Percentiles rank a stretch among this genome's conserved stretches.
Evolutionary conservation across 805 yeast species (phyloP).

Genomic region (Pachysolen tannophilus): DNA sequence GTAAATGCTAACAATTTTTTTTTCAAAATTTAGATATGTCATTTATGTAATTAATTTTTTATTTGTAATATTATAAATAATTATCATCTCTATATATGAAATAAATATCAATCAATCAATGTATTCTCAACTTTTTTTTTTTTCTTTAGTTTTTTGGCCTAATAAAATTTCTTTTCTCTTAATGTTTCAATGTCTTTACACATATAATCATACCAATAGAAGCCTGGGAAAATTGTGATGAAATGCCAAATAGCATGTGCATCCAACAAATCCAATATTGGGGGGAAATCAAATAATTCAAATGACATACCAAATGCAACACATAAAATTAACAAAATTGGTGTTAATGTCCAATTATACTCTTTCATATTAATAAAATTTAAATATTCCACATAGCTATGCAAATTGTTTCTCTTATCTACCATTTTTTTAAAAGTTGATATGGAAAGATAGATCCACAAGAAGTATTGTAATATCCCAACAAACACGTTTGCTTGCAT

Average conservation of each 20-base stretch:
- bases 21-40: too few relatives aligned
- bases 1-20: too few relatives aligned
- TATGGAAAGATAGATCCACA: slow-evolving; percentile 35
- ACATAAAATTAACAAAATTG: slow-evolving; percentile 39
- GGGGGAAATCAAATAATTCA: slow-evolving; percentile 87
- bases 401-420: not conserved
- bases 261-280: slow-evolving; percentile 60
- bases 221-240: slow-evolving; percentile 76
- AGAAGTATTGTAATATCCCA: slow-evolving; percentile 67
- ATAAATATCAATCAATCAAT: too few relatives aligned
- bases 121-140: too few relatives aligned
- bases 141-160: too few relatives aligned
- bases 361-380: slow-evolving; percentile 9
- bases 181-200: slow-evolving; percentile 30
- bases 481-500: slow-evolving; percentile 82
- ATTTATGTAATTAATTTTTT: too few relatives aligned
- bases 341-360: slow-evolving; percentile 39
- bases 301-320: slow-evolving; percentile 76
- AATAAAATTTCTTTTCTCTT: slow-evolving; percentile 8
- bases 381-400: not conserved
- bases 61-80: too few relatives aligned
- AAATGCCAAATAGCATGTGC: slow-evolving; percentile 95
- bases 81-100: too few relatives aligned
- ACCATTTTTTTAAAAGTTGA: slow-evolving; percentile 17
- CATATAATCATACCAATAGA: slow-evolving; percentile 62